phyloP scores from a whole-genome alignment of 768 basidiomycete genomes.

The Ramaria sp. region DNA sequence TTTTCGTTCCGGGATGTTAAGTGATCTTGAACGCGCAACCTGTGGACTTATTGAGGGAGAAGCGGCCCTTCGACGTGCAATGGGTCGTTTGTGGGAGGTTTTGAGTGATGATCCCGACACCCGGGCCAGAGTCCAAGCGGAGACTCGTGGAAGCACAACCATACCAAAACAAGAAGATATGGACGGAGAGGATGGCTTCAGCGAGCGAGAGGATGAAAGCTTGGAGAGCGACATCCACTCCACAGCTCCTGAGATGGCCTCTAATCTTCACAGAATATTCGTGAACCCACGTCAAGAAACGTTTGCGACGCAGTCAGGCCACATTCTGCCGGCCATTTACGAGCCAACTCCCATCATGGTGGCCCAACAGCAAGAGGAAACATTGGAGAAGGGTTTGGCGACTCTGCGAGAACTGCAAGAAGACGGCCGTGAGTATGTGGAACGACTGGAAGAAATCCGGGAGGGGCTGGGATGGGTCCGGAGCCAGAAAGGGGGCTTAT shows the following conservation, averaged over 20 bases:
- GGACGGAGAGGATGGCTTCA: conserved; percentile 27
- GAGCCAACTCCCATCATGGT: conserved; percentile 33
- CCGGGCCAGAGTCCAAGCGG: background rate
- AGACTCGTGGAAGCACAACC: background rate
- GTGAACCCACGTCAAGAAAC: background rate
- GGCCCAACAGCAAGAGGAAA: conserved; percentile 52
- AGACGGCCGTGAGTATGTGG: conserved; percentile 79
- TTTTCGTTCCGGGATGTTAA: conserved; percentile 67
- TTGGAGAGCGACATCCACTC: background rate
- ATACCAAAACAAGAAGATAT: conserved; percentile 18
- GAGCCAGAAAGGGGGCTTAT: conserved; percentile 60
- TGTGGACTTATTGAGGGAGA: conserved; percentile 82
- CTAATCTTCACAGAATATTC: conserved; percentile 5
- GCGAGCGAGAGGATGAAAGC: conserved; percentile 21
- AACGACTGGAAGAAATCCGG: conserved; percentile 73
- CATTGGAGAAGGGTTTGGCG: conserved; percentile 63
- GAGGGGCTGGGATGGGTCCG: conserved; percentile 70
- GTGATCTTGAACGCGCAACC: conserved; percentile 73
- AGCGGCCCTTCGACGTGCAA: conserved; percentile 54
- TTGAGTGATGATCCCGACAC: conserved; percentile 40
- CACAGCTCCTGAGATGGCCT: background rate
- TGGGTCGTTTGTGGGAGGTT: conserved; percentile 75
- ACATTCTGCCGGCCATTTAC: background rate
- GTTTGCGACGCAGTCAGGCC: background rate
- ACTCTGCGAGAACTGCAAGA: conserved; percentile 73